A percentile compares a stretch with the other conserved stretches of the same genome.
Evolutionary conservation across 2,329 filamentous ascomycete species (phyloP).

Genomic region (Ophioceras dolichostomum): DNA sequence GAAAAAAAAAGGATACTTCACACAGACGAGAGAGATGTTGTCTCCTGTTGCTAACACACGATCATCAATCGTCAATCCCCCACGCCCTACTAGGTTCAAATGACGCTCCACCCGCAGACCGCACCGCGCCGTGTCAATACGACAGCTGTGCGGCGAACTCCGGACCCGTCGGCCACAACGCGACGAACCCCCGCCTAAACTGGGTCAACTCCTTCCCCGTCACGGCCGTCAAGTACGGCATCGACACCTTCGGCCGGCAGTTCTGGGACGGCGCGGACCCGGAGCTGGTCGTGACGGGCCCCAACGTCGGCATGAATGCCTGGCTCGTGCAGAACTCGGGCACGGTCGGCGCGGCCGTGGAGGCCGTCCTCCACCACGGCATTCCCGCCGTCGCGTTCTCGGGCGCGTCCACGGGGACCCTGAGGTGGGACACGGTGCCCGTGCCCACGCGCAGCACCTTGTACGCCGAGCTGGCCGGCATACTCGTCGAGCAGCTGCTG

Average conservation of each 20-base stretch:
- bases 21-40: no score
- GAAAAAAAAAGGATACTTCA: no score
- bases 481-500: slow-evolving; percentile 40
- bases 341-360: slow-evolving; percentile 52
- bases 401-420: slow-evolving; percentile 34
- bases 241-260: slow-evolving; percentile 39
- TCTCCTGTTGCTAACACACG: no score
- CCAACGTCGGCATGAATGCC: slow-evolving; percentile 48
- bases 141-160: slow-evolving; percentile 46
- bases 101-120: slow-evolving; percentile 32
- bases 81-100: not conserved
- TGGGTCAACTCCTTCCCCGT: slow-evolving; percentile 63
- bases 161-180: slow-evolving; percentile 43
- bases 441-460: slow-evolving; percentile 42
- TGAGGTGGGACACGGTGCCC: slow-evolving; percentile 41
- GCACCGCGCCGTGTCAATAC: slow-evolving; percentile 44
- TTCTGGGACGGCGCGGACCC: slow-evolving; percentile 39
- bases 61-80: no score
- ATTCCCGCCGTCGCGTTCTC: slow-evolving; percentile 61
- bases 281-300: slow-evolving; percentile 53
- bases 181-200: slow-evolving; percentile 45
- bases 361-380: slow-evolving; percentile 38
- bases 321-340: slow-evolving; percentile 49
- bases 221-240: slow-evolving; percentile 50
- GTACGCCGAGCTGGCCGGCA: slow-evolving; percentile 52